These are phyloP conservation scores for Puccinia hordei DNA, from an alignment of 1,284 basidiomycete species.

Conservation along the genomic window DNA sequence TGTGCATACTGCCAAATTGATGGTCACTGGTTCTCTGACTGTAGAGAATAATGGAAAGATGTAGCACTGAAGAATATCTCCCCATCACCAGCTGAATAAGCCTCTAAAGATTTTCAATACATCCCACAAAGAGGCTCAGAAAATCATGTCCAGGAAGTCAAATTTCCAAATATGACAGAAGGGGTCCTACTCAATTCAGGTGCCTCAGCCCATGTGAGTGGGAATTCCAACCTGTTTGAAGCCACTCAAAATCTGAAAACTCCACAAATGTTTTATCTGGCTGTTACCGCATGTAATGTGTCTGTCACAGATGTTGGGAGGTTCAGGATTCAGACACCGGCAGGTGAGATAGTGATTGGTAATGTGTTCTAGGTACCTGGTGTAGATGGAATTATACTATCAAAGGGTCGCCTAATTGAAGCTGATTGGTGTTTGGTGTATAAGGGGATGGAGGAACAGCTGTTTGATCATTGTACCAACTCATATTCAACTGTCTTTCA, in stretches of 20 bases:
- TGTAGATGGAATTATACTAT: too few species aligned
- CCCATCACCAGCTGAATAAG: neutral
- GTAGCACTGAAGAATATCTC: neutral
- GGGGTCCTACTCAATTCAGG: neutral
- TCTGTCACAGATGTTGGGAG: too few species aligned
- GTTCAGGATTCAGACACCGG: too few species aligned
- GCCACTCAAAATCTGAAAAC: neutral
- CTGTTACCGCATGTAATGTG: too few species aligned
- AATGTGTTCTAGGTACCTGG: too few species aligned
- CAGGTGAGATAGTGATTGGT: too few species aligned
- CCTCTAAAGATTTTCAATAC: neutral
- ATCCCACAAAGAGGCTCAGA: neutral
- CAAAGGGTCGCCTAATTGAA: too few species aligned
- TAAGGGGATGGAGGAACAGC: too few species aligned
- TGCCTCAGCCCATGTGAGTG: slow-evolving; percentile 24
- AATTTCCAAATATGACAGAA: neutral
- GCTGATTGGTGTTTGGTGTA: too few species aligned
- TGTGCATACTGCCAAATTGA: neutral
- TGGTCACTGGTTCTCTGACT: slow-evolving; percentile 11
- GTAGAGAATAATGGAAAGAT: neutral
- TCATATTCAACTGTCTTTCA: neutral
- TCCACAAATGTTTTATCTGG: too few species aligned
- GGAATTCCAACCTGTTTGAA: neutral
- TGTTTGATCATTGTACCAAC: too few species aligned
- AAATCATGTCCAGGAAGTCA: neutral